Percentiles rank a stretch among this genome's conserved stretches.
phyloP scores from a whole-genome alignment of 2,329 filamentous ascomycete genomes.

The Fusarium sp. region DNA sequence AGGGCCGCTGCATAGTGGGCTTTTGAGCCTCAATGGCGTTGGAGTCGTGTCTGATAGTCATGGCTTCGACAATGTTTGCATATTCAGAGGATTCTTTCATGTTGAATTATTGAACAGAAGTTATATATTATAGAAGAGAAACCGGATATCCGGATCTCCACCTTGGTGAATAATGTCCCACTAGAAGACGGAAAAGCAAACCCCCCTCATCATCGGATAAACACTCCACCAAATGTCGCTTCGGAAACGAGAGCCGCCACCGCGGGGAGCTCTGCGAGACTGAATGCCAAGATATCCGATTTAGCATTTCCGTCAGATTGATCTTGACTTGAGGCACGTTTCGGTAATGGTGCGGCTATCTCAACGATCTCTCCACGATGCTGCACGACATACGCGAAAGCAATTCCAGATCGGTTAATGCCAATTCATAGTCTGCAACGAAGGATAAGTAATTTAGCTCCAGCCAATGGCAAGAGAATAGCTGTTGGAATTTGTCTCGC shows the following conservation, averaged over 20 bases:
- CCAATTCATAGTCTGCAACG: too few species aligned
- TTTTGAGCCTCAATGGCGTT: constrained; percentile 14
- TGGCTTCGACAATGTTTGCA: background rate
- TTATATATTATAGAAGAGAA: constrained; percentile 12
- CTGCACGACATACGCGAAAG: background rate
- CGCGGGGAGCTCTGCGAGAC: background rate
- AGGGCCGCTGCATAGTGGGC: background rate
- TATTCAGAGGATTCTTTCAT: accelerated
- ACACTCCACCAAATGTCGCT: background rate
- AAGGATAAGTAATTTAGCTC: too few species aligned
- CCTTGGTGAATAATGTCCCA: background rate
- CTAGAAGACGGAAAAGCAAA: constrained; percentile 15
- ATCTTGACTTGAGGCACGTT: background rate
- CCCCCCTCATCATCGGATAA: constrained; percentile 26
- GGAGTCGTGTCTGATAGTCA: constrained; percentile 42
- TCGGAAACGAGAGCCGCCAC: constrained; percentile 5
- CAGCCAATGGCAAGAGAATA: too few species aligned
- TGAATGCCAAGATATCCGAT: constrained; percentile 3
- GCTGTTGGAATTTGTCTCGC: too few species aligned
- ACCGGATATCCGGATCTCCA: constrained; percentile 18
- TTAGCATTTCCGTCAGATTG: background rate
- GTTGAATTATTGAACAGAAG: background rate
- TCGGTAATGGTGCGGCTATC: background rate
- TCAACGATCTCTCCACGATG: too few species aligned
- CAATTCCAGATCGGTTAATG: too few species aligned